Evolutionary conservation across 768 basidiomycete genomes (phyloP).

Genomic region (Kwoniella heveanensis): DNA sequence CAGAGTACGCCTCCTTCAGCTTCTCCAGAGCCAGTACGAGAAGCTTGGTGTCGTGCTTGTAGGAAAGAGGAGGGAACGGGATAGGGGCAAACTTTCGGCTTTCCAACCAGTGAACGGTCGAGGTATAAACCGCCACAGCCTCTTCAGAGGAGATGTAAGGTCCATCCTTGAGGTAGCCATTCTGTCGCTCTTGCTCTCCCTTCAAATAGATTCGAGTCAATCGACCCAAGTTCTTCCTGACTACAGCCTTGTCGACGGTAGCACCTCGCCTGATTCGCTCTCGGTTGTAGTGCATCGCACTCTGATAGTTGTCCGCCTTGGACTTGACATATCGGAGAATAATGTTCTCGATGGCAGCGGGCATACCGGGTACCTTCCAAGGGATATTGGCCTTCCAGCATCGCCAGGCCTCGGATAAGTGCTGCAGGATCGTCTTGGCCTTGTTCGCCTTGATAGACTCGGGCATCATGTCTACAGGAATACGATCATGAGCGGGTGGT

Average conservation of each 20-base stretch:
- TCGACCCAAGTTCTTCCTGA: constrained; percentile 98
- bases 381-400: constrained; percentile 77
- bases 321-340: constrained; percentile 98
- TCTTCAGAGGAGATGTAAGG: constrained; percentile 99
- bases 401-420: constrained; percentile 96
- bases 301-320: constrained; percentile 99
- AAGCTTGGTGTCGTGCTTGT: constrained; percentile 98
- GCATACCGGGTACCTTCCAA: constrained; percentile 99
- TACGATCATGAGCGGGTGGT: too few relatives aligned
- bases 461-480: constrained; percentile 79
- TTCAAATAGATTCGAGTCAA: constrained; percentile 96
- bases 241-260: constrained; percentile 76
- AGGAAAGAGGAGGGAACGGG: constrained; percentile 97
- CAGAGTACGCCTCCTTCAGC: constrained; percentile 97
- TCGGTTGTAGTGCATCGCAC: constrained; percentile 91
- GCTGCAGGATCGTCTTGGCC: constrained; percentile 98
- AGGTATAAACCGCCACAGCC: constrained; percentile 97
- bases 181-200: constrained; percentile 98
- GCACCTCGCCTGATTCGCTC: constrained; percentile 75
- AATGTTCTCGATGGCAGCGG: constrained; percentile 96
- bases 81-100: constrained; percentile 95
- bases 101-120: constrained; percentile 98
- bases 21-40: constrained; percentile 96
- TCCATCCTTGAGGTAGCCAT: constrained; percentile 97
- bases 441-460: constrained; percentile 93